These are phyloP conservation scores for carrot (Daucus carota) DNA, from an alignment of 129 eudicot species.

Conservation along the genomic window DH1_v3.0 NC_030385.2:14098001-14098500, in stretches of 20 bases:
- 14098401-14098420: not conserved
- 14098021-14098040: constrained; percentile 2
- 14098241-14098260: too few species aligned
- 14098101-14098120: not conserved
- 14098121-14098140: not conserved
- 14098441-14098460: not conserved
- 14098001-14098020: constrained; percentile 34
- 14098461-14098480: not conserved
- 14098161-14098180: not conserved
- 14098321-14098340: not conserved
- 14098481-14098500: not conserved
- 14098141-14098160: not conserved
- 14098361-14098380: too few species aligned
- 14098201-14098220: too few species aligned
- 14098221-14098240: too few species aligned
- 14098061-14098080: not conserved
- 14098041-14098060: too few species aligned
- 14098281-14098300: not conserved
- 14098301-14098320: too few species aligned
- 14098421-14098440: too few species aligned
- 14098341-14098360: not conserved
- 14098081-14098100: not conserved
- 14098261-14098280: not conserved
- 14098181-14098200: too few species aligned
- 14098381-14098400: too few species aligned